Base-by-base conservation (phyloP, 2,329 filamentous ascomycete species). In the Geosmithia flava region DNA sequence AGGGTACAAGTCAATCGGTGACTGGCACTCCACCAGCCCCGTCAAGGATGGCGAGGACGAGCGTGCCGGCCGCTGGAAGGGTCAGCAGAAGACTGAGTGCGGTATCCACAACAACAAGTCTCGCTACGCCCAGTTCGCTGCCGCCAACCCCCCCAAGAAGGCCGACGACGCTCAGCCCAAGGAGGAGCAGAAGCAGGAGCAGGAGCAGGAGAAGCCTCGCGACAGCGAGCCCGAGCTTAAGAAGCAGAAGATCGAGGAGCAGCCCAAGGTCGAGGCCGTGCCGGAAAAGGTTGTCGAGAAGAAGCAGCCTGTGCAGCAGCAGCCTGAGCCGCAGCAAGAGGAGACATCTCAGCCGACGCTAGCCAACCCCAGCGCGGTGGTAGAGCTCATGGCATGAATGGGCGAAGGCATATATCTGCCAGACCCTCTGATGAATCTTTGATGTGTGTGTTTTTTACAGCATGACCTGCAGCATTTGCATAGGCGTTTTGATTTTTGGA, bases 81-180 rank as follows among this genome's bases (percentile, higher is more conserved):
- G 93, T 52, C 85, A 89, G 66, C 71, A 76, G 59, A 98, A 98
- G 83, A 94, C 89, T 16, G 93, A 98, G 72, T 98, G 93, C 66
- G 93, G 93, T 45, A 97, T 98, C 62, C 93, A 98, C 79, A 97
- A 97, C 75, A 94, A 93, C 68, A 84, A 90, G 66, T 95, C 87
- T 50, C 83, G 89, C 56, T 98, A 97, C 61, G 86, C 89, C 11
- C 81, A 90, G 68, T 96, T 85, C 67, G 33, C 33, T 37, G 33
- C 33, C 15, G 33, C 33, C 33, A 16, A 11, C 33, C 11, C 33
- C 11, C 11, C 13, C 33, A 37, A 37, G 33, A 11, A 37, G 11
- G 33, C 33, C 33, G 33, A 37, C 30, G 19, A 29, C 20, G 20
- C 10, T 20, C 27, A n/a, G 27, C 16, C 11, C 33, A 13, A 11